Percentiles rank a stretch among this genome's conserved stretches.
Conservation (phyloP, 2,329 filamentous ascomycete genomes). For the Xylaria sp. region DNA sequence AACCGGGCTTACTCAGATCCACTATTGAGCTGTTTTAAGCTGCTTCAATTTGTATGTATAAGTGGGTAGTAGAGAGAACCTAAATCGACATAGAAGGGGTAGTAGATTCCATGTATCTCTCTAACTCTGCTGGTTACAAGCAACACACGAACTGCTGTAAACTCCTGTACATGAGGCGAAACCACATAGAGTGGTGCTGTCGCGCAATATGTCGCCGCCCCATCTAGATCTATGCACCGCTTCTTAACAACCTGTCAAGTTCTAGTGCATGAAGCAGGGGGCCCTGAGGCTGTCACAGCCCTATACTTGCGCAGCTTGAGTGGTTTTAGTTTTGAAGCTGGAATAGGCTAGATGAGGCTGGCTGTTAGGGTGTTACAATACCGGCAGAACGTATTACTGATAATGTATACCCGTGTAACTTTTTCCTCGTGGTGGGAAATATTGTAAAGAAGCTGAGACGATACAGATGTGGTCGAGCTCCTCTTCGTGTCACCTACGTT, state of each 20-base stretch:
- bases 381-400: neutral
- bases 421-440: neutral
- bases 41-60: neutral
- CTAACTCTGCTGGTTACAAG: slow-evolving; percentile 25
- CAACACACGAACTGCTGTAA: slow-evolving; percentile 16
- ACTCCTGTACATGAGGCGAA: slow-evolving; percentile 4
- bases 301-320: slow-evolving; percentile 6
- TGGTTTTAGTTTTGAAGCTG: slow-evolving; percentile 1
- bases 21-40: slow-evolving; percentile 25
- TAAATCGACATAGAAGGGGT: slow-evolving; percentile 27
- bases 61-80: slow-evolving; percentile 25
- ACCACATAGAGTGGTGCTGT: slow-evolving; percentile 10
- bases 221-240: slow-evolving; percentile 9
- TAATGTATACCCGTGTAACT: neutral
- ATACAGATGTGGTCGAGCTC: neutral
- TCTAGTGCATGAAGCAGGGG: slow-evolving; percentile 8
- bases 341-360: slow-evolving; percentile 1
- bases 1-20: slow-evolving; percentile 47
- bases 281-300: slow-evolving; percentile 15
- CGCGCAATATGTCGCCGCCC: neutral
- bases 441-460: neutral
- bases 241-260: slow-evolving; percentile 5
- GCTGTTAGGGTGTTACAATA: slow-evolving; percentile 9
- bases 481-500: slow-evolving; percentile 14
- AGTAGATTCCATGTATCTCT: slow-evolving; percentile 34